phyloP scores from a whole-genome alignment of 257 asterid species.

The Nicotiana attenuata region DNA sequence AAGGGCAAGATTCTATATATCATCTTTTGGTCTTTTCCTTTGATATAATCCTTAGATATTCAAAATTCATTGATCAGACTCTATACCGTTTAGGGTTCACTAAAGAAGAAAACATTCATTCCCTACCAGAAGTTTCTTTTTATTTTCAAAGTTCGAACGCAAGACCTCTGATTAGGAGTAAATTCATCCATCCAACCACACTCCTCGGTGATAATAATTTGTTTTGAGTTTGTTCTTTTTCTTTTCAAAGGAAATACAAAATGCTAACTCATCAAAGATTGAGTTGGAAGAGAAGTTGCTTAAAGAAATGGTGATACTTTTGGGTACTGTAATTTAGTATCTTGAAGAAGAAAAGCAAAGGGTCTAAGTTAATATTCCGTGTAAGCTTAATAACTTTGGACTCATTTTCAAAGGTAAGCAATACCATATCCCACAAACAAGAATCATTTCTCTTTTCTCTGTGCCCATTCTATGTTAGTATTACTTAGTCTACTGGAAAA shows the following conservation, averaged over 20 bases:
- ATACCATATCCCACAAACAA: slow-evolving; percentile 21
- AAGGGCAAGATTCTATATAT: slow-evolving; percentile 1
- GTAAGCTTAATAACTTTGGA: slow-evolving; percentile 33
- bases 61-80: neutral
- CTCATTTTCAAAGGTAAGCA: slow-evolving; percentile 41
- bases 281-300: slow-evolving; percentile 26
- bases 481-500: slow-evolving; percentile 3
- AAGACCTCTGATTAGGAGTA: neutral
- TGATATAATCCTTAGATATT: neutral
- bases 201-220: neutral
- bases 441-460: slow-evolving; percentile 19
- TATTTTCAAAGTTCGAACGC: neutral
- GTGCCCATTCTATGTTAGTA: no score
- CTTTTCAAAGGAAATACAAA: neutral
- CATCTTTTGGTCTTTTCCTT: neutral
- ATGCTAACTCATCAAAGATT: neutral
- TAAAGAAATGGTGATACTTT: slow-evolving; percentile 33
- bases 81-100: accelerated
- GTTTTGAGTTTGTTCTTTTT: neutral
- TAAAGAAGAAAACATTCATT: neutral
- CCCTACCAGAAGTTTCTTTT: neutral
- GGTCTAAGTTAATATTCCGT: slow-evolving; percentile 29
- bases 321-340: slow-evolving; percentile 7
- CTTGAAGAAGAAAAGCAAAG: slow-evolving; percentile 21
- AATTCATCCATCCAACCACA: neutral